Evolutionary conservation across 2,329 filamentous ascomycete species (phyloP).

Genomic region (Ascochyta pisi): DNA sequence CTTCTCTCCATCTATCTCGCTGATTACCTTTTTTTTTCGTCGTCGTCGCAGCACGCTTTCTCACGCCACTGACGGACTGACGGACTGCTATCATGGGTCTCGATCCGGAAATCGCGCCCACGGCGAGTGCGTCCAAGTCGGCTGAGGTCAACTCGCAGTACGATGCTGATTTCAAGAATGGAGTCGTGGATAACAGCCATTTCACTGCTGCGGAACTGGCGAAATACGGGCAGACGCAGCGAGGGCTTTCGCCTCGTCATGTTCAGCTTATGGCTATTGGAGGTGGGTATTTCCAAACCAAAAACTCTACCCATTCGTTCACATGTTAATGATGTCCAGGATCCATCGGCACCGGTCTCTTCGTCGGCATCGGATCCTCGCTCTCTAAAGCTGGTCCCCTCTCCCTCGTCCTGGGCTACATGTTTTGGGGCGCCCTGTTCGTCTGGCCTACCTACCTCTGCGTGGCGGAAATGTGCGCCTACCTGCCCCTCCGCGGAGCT

Average conservation of each 20-base stretch:
- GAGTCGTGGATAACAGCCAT: slow-evolving; percentile 10
- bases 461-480: slow-evolving; percentile 82
- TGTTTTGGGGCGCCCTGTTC: slow-evolving; percentile 57
- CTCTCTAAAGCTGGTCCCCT: slow-evolving; percentile 58
- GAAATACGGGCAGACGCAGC: slow-evolving; percentile 24
- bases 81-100: slow-evolving; percentile 3
- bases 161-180: slow-evolving; percentile 10
- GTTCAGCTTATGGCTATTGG: slow-evolving; percentile 69
- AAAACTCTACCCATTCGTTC: background rate
- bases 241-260: slow-evolving; percentile 58
- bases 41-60: no score
- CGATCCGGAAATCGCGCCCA: slow-evolving; percentile 12
- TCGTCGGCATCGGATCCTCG: slow-evolving; percentile 65
- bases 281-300: background rate
- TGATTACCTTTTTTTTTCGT: no score
- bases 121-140: slow-evolving; percentile 1
- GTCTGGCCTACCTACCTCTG: slow-evolving; percentile 61
- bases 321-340: slow-evolving; percentile 53
- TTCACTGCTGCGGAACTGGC: slow-evolving; percentile 17
- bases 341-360: slow-evolving; percentile 72
- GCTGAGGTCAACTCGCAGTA: slow-evolving; percentile 9
- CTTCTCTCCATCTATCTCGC: no score
- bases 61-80: no score
- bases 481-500: slow-evolving; percentile 75
- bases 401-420: slow-evolving; percentile 73